Conservation (phyloP, 2,329 filamentous ascomycete genomes). For the Pyrenochaeta sp. region DNA sequence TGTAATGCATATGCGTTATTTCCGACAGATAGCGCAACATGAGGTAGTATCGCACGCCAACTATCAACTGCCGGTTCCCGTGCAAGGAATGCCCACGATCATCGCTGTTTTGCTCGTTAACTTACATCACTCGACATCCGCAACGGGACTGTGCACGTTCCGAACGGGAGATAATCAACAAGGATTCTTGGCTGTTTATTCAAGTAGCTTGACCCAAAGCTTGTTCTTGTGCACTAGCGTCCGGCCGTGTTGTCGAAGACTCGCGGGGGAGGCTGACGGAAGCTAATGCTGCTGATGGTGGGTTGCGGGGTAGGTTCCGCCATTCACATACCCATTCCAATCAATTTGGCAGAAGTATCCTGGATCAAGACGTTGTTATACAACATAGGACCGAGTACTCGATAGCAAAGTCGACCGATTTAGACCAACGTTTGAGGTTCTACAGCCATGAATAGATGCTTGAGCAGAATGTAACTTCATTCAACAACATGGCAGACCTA, state of each 20-base stretch:
- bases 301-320: slow-evolving; percentile 30
- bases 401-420: too few species aligned
- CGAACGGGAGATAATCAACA: slow-evolving; percentile 26
- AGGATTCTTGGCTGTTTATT: slow-evolving; percentile 35
- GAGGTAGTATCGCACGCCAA: not conserved
- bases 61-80: not conserved
- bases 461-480: too few species aligned
- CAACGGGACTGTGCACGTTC: slow-evolving; percentile 15
- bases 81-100: slow-evolving; percentile 10
- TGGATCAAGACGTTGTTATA: too few species aligned
- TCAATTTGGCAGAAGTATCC: not conserved
- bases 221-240: slow-evolving; percentile 29
- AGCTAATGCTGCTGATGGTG: slow-evolving; percentile 24
- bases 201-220: slow-evolving; percentile 33
- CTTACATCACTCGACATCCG: slow-evolving; percentile 9
- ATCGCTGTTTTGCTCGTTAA: slow-evolving; percentile 9
- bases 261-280: slow-evolving; percentile 31
- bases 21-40: not conserved
- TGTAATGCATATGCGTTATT: not conserved
- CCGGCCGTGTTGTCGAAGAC: slow-evolving; percentile 15
- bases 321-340: not conserved
- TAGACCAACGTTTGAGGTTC: too few species aligned
- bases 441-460: too few species aligned
- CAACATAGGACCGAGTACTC: too few species aligned
- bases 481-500: slow-evolving; percentile 4